phyloP scores from a whole-genome alignment of 192 early-diverging fungal genomes.

The Anaeromyces robustus region DNA sequence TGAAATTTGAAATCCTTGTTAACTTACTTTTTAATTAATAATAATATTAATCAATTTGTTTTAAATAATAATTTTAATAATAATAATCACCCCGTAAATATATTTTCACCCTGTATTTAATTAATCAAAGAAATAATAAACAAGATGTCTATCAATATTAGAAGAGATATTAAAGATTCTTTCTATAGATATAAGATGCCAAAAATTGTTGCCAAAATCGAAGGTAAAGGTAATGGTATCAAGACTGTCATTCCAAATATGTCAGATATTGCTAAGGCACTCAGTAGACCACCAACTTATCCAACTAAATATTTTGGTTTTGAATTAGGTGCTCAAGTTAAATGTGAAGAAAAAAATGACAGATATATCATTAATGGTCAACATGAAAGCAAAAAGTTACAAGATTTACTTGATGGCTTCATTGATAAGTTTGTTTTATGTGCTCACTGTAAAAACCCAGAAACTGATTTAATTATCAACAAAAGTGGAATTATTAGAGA shows the following conservation, averaged over 20 bases:
- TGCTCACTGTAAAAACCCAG: slow-evolving; percentile 83
- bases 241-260: slow-evolving; percentile 98
- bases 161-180: slow-evolving; percentile 41
- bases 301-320: slow-evolving; percentile 86
- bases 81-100: too few relatives aligned
- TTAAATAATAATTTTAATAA: not conserved
- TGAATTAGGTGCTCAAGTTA: slow-evolving; percentile 89
- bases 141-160: not conserved
- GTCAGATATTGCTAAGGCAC: slow-evolving; percentile 75
- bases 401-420: slow-evolving; percentile 69
- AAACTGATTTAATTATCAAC: slow-evolving; percentile 72
- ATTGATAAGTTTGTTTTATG: slow-evolving; percentile 93
- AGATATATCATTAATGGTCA: slow-evolving; percentile 91
- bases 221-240: slow-evolving; percentile 98
- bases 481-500: slow-evolving; percentile 42
- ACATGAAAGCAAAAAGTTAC: slow-evolving; percentile 74
- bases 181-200: slow-evolving; percentile 99
- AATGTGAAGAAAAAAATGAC: slow-evolving; percentile 76
- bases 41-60: not conserved
- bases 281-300: slow-evolving; percentile 74
- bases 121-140: not conserved
- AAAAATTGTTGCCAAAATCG: slow-evolving; percentile 60
- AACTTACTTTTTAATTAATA: not conserved
- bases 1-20: not conserved
- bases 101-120: not conserved